Percentiles rank a stretch among this genome's conserved stretches.
Conservation (phyloP, 2,329 filamentous ascomycete species). For the Seiridium unicorne region DNA sequence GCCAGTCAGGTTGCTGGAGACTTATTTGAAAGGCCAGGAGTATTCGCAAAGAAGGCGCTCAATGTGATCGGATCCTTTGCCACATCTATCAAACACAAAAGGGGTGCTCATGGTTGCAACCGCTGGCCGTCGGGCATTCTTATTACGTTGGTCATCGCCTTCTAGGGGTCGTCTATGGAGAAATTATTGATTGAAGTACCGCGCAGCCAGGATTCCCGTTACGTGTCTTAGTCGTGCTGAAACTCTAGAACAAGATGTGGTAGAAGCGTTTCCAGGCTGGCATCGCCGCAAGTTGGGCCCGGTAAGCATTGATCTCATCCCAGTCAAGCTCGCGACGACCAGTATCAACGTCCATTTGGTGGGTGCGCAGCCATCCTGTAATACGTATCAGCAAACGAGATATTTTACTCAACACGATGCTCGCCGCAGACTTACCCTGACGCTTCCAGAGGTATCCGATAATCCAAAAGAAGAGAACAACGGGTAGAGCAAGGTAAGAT, state of each 20-base stretch:
- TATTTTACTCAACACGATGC: background rate
- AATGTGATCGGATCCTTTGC: too few relatives aligned
- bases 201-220: too few relatives aligned
- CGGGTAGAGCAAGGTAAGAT: constrained; percentile 50
- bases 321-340: constrained; percentile 63
- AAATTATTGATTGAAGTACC: too few relatives aligned
- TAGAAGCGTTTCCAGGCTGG: constrained; percentile 42
- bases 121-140: too few relatives aligned
- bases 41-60: too few relatives aligned
- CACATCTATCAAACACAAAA: too few relatives aligned
- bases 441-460: constrained; percentile 64
- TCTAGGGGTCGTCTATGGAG: too few relatives aligned
- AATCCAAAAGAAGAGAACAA: constrained; percentile 53
- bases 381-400: background rate
- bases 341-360: constrained; percentile 66
- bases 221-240: too few relatives aligned
- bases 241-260: constrained; percentile 28
- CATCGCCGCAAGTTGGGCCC: constrained; percentile 39
- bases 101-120: too few relatives aligned
- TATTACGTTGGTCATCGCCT: too few relatives aligned
- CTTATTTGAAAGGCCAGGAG: too few relatives aligned
- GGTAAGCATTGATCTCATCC: constrained; percentile 52
- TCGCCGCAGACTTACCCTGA: constrained; percentile 22
- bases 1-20: too few relatives aligned
- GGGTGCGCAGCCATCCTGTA: constrained; percentile 48